Evolutionary conservation across 1,284 basidiomycete species (phyloP).

Genomic region (Chalciporus sp.): DNA sequence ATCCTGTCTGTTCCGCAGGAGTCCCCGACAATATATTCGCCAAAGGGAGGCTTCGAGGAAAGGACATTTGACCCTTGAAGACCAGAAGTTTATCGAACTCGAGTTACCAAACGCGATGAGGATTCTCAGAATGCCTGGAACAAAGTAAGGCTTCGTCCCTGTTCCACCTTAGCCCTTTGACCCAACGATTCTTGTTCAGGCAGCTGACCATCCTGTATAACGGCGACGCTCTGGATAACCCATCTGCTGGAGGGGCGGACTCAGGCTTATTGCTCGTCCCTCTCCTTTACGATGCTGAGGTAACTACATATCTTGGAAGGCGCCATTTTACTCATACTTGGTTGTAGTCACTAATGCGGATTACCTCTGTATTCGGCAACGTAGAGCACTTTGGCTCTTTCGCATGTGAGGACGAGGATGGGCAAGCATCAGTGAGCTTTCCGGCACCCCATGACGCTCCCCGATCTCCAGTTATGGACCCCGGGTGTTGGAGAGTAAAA

Average conservation of each 20-base stretch:
- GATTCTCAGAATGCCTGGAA: conserved; percentile 35
- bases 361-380: conserved; percentile 56
- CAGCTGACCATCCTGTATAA: conserved; percentile 59
- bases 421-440: conserved; percentile 28
- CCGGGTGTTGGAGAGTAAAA: conserved; percentile 70
- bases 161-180: not conserved
- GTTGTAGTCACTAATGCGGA: conserved; percentile 44
- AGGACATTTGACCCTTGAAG: conserved; percentile 13
- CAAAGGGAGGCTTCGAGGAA: conserved; percentile 22
- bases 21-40: conserved; percentile 45
- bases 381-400: conserved; percentile 47
- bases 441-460: conserved; percentile 56
- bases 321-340: conserved; percentile 6
- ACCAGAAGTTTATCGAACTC: conserved; percentile 35
- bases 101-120: conserved; percentile 59
- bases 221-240: conserved; percentile 47
- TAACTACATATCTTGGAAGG: conserved; percentile 28
- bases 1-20: conserved; percentile 31
- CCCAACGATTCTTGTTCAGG: conserved; percentile 36
- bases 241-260: conserved; percentile 24
- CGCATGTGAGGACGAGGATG: conserved; percentile 19
- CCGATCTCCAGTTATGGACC: conserved; percentile 57
- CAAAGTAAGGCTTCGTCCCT: conserved; percentile 24
- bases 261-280: conserved; percentile 54
- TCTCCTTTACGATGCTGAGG: conserved; percentile 59